A percentile compares a stretch with the other conserved stretches of the same genome.
Evolutionary conservation across 805 yeast genomes (phyloP).

Genomic region (Saturnispora ahearnii): DNA sequence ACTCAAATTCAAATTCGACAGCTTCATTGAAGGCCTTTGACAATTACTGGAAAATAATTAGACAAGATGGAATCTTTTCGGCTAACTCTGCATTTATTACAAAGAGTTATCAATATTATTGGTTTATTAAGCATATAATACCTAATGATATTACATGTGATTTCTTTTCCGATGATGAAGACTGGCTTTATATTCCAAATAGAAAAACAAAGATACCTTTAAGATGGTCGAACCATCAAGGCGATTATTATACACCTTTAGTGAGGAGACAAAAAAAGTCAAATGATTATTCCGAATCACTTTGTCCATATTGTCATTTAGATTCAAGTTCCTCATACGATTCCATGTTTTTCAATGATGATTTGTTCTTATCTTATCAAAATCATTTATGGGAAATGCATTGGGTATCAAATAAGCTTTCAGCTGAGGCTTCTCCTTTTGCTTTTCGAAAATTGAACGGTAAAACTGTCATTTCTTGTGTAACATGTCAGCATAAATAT

Average conservation of each 20-base stretch:
- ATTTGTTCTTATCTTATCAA: constrained; percentile 1
- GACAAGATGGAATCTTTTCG: not conserved
- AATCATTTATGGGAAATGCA: constrained; percentile 3
- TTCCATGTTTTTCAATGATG: not conserved
- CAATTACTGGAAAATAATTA: not conserved
- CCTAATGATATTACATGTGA: not conserved
- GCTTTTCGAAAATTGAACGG: not conserved
- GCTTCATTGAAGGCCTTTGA: not conserved
- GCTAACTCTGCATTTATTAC: not conserved
- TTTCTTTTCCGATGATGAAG: not conserved
- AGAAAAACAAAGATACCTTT: not conserved
- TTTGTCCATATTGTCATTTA: constrained; percentile 3
- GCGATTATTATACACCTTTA: constrained; percentile 2
- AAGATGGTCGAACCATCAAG: not conserved
- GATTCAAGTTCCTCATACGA: not conserved
- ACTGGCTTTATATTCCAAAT: constrained; percentile 1
- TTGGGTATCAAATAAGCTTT: not conserved
- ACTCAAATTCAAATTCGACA: not conserved
- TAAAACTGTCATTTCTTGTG: not conserved
- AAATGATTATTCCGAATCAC: not conserved
- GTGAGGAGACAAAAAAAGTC: not conserved
- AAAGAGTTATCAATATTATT: not conserved
- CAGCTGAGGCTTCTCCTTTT: not conserved
- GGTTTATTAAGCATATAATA: not conserved
- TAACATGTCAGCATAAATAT: not conserved